Evolutionary conservation across 805 yeast genomes (phyloP).

Genomic region (Kodamaea sagamina): DNA sequence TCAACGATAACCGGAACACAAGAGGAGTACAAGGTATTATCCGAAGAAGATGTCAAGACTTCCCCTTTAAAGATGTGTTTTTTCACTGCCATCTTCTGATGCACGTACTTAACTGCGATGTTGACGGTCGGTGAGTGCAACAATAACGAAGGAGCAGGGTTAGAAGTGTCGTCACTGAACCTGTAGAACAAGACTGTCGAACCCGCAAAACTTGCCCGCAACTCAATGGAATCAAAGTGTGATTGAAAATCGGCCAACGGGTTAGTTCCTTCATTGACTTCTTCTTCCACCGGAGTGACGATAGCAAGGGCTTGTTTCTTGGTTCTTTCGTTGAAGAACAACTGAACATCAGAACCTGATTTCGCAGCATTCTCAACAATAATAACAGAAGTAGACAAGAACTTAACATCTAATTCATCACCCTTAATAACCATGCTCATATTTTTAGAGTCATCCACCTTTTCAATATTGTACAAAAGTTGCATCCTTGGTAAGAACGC

Average conservation of each 20-base stretch:
- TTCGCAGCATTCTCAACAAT: conserved; percentile 54
- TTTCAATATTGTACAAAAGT: conserved; percentile 45
- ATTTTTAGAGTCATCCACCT: conserved; percentile 31
- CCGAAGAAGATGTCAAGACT: conserved; percentile 65
- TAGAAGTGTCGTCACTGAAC: conserved; percentile 39
- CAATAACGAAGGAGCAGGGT: conserved; percentile 51
- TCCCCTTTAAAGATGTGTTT: conserved; percentile 53
- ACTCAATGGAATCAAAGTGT: conserved; percentile 45
- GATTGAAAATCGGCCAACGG: conserved; percentile 15
- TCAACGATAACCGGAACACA: conserved; percentile 80
- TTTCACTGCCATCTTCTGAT: conserved; percentile 32
- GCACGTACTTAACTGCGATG: conserved; percentile 55
- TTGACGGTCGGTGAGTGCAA: conserved; percentile 76
- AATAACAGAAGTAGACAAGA: conserved; percentile 56
- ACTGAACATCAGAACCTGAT: conserved; percentile 49
- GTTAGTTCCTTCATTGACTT: background rate
- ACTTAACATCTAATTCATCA: conserved; percentile 66
- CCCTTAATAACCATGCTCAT: conserved; percentile 58
- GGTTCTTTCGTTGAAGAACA: conserved; percentile 27
- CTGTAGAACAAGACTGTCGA: conserved; percentile 57
- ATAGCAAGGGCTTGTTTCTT: background rate
- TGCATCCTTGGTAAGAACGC: conserved; percentile 73
- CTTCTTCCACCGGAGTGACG: background rate
- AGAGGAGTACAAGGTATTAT: conserved; percentile 65
- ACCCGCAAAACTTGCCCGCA: conserved; percentile 64